These are phyloP conservation scores for Kuraishia molischiana DNA, from an alignment of 805 yeast species.

Conservation along the genomic window DNA sequence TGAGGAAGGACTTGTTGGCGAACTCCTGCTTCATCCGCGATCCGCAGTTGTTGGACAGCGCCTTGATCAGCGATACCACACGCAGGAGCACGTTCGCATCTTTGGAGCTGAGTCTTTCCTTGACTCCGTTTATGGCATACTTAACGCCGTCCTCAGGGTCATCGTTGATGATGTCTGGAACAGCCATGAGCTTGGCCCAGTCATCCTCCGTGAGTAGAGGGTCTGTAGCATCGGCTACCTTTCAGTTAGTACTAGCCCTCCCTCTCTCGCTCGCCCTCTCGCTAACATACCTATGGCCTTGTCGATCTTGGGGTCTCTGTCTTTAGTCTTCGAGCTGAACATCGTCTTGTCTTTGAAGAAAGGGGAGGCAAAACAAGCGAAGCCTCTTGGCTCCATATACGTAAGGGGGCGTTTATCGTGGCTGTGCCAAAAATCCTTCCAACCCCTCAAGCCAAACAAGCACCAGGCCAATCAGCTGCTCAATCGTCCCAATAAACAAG, in stretches of 20 bases:
- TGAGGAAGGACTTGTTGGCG: conserved; percentile 46
- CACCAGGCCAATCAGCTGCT: too few species aligned
- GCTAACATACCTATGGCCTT: neutral
- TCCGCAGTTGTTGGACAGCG: conserved; percentile 73
- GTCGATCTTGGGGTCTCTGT: neutral
- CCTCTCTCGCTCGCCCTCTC: neutral
- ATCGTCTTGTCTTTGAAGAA: too few species aligned
- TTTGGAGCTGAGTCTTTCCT: conserved; percentile 34
- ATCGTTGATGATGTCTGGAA: conserved; percentile 53
- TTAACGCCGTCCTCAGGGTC: conserved; percentile 50
- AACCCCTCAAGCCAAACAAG: too few species aligned
- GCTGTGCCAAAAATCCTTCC: neutral
- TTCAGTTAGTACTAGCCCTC: conserved; percentile 5
- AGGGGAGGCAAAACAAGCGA: too few species aligned
- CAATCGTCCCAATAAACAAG: too few species aligned
- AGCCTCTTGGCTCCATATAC: too few species aligned
- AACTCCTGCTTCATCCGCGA: conserved; percentile 55
- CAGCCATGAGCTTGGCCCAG: conserved; percentile 55
- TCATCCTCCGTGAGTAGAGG: conserved; percentile 55
- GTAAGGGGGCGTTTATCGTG: too few species aligned
- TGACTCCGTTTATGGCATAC: conserved; percentile 34
- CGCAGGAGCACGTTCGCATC: conserved; percentile 63
- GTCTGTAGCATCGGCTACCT: conserved; percentile 49
- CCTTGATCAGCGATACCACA: conserved; percentile 41
- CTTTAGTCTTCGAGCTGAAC: neutral